Percentiles rank a stretch among this genome's conserved stretches.
Evolutionary conservation across 352 stramenopile species (phyloP).

Genomic region (Pythium sp.): DNA sequence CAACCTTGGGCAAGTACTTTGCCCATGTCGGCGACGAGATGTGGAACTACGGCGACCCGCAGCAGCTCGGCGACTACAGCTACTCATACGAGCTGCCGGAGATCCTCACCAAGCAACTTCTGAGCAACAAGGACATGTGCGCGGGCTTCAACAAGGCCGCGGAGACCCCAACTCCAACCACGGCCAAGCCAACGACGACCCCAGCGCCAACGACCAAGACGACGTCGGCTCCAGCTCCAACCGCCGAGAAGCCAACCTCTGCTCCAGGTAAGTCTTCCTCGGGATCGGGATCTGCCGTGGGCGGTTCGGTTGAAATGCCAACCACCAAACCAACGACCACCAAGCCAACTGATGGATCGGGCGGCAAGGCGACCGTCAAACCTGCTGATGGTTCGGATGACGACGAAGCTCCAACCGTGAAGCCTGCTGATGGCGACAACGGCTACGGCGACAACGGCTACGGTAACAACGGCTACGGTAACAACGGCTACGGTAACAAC

Average conservation of each 20-base stretch:
- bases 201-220: conserved; percentile 5
- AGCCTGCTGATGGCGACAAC: conserved; percentile 5
- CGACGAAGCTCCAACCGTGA: not conserved
- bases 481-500: conserved; percentile 1
- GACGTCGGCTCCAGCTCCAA: not conserved
- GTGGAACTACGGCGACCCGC: conserved; percentile 59
- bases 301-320: conserved; percentile 5
- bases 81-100: conserved; percentile 70
- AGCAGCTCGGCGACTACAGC: conserved; percentile 60
- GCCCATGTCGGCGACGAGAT: conserved; percentile 43
- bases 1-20: conserved; percentile 61
- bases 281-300: conserved; percentile 7
- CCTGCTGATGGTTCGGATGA: conserved; percentile 5
- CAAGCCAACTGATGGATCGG: conserved; percentile 8
- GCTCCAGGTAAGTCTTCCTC: conserved; percentile 8
- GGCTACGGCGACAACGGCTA: conserved; percentile 3
- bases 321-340: conserved; percentile 4
- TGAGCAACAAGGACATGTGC: conserved; percentile 67
- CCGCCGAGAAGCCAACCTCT: not conserved
- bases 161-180: conserved; percentile 19
- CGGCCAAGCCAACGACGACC: conserved; percentile 21
- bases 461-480: not conserved
- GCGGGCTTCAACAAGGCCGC: conserved; percentile 35
- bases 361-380: conserved; percentile 9
- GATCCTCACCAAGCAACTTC: conserved; percentile 51